These are phyloP conservation scores for Teunomyces stri DNA, from an alignment of 805 yeast genomes.

Conservation along the genomic window DNA sequence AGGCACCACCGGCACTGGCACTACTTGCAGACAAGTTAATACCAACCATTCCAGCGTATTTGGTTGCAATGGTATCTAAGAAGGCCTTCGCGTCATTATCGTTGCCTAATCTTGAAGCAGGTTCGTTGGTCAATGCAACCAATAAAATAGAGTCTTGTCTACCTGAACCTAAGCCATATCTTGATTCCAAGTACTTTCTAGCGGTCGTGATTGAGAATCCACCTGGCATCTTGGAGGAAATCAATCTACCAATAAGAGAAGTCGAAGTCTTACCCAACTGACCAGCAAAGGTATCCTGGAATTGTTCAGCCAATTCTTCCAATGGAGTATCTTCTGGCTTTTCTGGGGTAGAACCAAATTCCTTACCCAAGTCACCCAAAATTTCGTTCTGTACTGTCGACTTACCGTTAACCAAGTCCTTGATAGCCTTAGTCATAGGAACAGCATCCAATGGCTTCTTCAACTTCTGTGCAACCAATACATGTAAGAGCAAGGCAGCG, in stretches of 20 bases:
- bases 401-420: conserved; percentile 97
- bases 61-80: conserved; percentile 77
- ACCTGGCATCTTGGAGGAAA: conserved; percentile 99
- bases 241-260: conserved; percentile 83
- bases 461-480: conserved; percentile 91
- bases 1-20: conserved; percentile 53
- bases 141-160: conserved; percentile 91
- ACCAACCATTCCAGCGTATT: conserved; percentile 83
- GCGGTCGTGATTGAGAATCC: conserved; percentile 92
- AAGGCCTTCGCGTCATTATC: conserved; percentile 90
- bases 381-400: conserved; percentile 98
- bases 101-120: conserved; percentile 79
- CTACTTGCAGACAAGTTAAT: conserved; percentile 69
- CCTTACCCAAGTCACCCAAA: conserved; percentile 97
- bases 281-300: conserved; percentile 89
- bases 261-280: conserved; percentile 91
- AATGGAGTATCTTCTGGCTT: conserved; percentile 98
- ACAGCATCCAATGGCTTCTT: conserved; percentile 86
- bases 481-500: conserved; percentile 79
- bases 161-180: conserved; percentile 91
- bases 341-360: conserved; percentile 96
- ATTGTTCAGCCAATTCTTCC: conserved; percentile 90
- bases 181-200: conserved; percentile 85
- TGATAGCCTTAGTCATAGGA: conserved; percentile 88
- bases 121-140: conserved; percentile 83